Conservation (phyloP, 495 filamentous ascomycete genomes). For the Arthonia radiata region DNA sequence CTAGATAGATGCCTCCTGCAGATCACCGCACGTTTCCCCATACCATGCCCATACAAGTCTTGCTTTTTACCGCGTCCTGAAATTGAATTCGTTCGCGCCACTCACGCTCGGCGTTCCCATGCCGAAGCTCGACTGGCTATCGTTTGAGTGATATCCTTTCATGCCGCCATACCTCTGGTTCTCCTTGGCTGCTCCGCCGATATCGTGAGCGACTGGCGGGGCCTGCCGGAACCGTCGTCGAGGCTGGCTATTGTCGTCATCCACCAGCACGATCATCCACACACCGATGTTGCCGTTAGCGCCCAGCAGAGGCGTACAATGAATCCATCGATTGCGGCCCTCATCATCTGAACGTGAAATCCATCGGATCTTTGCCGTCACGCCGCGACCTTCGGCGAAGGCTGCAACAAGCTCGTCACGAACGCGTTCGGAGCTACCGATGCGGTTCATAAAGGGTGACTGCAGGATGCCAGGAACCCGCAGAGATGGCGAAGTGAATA, state of each 20-base stretch:
- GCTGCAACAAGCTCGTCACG: constrained; percentile 27
- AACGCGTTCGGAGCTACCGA: constrained; percentile 27
- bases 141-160: too few relatives aligned
- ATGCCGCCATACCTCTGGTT: too few relatives aligned
- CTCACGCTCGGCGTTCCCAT: too few relatives aligned
- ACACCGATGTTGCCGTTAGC: constrained; percentile 1
- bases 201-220: constrained; percentile 9
- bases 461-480: constrained; percentile 40
- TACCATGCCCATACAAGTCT: too few relatives aligned
- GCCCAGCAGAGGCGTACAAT: background rate
- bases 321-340: constrained; percentile 15
- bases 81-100: too few relatives aligned
- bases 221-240: constrained; percentile 6
- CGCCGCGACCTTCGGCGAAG: constrained; percentile 26
- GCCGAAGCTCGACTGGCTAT: too few relatives aligned
- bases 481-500: constrained; percentile 40
- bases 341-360: constrained; percentile 18
- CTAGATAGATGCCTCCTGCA: too few relatives aligned
- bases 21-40: too few relatives aligned
- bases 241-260: background rate
- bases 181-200: too few relatives aligned
- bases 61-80: too few relatives aligned
- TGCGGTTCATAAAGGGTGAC: constrained; percentile 32
- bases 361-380: constrained; percentile 39
- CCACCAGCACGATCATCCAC: constrained; percentile 1